Evolutionary conservation across 129 eudicot species (phyloP).

Genomic region (Cynara cardunculus): DNA sequence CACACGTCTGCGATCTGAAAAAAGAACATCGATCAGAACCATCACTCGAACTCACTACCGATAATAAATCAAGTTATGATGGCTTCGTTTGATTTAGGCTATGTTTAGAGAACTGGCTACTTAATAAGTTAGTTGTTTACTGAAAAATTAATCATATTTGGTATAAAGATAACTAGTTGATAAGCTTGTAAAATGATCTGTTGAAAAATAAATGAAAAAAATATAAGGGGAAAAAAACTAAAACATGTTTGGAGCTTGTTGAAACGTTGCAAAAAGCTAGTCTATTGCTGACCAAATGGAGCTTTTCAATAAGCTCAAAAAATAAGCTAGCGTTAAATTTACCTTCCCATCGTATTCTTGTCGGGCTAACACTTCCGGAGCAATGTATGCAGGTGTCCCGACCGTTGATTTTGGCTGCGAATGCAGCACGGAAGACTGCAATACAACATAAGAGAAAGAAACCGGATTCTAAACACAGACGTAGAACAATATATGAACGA

Average conservation of each 20-base stretch:
- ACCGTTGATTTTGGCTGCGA: constrained; percentile 97
- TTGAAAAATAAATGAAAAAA: neutral
- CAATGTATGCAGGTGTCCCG: constrained; percentile 97
- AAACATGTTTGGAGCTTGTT: neutral
- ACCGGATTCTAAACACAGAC: neutral
- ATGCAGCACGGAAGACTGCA: constrained; percentile 86
- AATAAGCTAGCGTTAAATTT: neutral
- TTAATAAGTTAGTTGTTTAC: neutral
- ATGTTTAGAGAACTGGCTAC: neutral
- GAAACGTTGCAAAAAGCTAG: too few species aligned
- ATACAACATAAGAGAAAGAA: neutral
- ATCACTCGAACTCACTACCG: neutral
- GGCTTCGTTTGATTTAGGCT: neutral
- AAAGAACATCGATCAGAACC: neutral
- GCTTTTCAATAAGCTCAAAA: neutral
- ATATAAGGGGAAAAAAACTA: neutral
- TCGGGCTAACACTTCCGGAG: constrained; percentile 84
- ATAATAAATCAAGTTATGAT: neutral
- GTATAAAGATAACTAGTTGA: neutral
- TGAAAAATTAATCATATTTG: neutral
- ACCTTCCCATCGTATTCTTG: constrained; percentile 98
- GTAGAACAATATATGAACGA: neutral
- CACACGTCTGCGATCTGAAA: constrained; percentile 94
- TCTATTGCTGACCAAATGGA: neutral
- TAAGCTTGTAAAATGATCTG: neutral